These are phyloP conservation scores for Backusella parvicylindrica DNA, from an alignment of 192 early-diverging fungal genomes.

Conservation along the genomic window DNA sequence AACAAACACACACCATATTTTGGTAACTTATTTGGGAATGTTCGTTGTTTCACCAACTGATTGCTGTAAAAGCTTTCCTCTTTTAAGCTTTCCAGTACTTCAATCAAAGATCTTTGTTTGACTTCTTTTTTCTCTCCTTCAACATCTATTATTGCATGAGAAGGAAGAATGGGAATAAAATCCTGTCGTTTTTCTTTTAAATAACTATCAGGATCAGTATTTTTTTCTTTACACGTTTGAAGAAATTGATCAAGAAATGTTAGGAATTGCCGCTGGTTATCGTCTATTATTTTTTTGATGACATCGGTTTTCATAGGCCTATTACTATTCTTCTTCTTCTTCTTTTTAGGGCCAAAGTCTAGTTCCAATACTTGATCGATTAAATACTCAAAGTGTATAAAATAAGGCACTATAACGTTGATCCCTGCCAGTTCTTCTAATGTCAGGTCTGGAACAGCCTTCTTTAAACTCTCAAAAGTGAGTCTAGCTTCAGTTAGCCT, in stretches of 20 bases:
- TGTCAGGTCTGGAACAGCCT: slow-evolving; percentile 10
- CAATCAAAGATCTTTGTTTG: background rate
- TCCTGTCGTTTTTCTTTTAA: background rate
- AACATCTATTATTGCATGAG: background rate
- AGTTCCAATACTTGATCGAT: background rate
- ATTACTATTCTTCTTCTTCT: background rate
- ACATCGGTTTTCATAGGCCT: background rate
- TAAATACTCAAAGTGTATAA: background rate
- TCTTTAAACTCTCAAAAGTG: slow-evolving; percentile 14
- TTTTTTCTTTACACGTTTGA: background rate
- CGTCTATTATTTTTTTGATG: background rate
- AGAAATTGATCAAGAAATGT: background rate
- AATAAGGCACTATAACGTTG: slow-evolving; percentile 19
- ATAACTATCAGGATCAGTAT: background rate
- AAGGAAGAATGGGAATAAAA: background rate
- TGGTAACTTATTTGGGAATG: background rate
- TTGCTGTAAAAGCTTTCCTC: slow-evolving; percentile 30
- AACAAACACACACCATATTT: background rate
- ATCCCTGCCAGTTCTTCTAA: slow-evolving; percentile 26
- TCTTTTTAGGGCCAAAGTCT: background rate
- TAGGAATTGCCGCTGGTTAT: background rate
- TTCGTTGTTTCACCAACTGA: slow-evolving; percentile 30
- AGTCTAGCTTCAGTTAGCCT: slow-evolving; percentile 2
- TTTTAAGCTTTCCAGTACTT: background rate
- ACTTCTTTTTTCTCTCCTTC: background rate